phyloP scores from a whole-genome alignment of 257 asterid species.

The Solanum lycopersicoides region DNA sequence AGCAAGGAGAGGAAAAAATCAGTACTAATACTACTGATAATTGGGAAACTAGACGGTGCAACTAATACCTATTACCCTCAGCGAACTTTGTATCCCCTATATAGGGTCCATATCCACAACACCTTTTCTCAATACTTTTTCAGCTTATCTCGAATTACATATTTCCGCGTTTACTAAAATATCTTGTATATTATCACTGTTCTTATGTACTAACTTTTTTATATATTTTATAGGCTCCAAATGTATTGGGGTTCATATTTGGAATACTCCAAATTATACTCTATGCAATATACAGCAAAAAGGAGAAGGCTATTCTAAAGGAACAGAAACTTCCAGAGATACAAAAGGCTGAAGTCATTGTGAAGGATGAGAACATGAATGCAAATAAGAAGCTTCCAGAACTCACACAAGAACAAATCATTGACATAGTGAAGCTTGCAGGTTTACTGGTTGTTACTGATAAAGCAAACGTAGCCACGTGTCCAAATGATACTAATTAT shows the following conservation, averaged over 20 bases:
- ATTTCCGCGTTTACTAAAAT: neutral
- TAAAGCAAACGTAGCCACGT: conserved; percentile 16
- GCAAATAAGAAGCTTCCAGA: conserved; percentile 14
- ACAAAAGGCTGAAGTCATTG: neutral
- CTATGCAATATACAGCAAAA: conserved; percentile 25
- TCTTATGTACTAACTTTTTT: neutral
- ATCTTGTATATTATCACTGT: neutral
- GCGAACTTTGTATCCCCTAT: neutral
- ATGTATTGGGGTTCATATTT: conserved; percentile 42
- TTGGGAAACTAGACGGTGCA: neutral
- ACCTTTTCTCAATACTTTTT: neutral
- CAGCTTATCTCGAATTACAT: neutral
- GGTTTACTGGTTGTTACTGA: conserved; percentile 28
- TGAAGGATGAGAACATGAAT: conserved; percentile 1
- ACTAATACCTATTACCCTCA: neutral
- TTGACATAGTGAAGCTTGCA: conserved; percentile 33
- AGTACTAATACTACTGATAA: too few relatives aligned
- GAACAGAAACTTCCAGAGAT: conserved; percentile 10
- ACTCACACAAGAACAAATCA: conserved; percentile 21
- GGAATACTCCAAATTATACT: conserved; percentile 53
- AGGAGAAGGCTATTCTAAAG: neutral
- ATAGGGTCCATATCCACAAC: neutral
- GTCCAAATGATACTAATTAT: neutral
- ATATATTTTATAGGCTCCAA: conserved; percentile 24
- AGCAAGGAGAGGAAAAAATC: too few relatives aligned